These are phyloP conservation scores for Leptomonas seymouri DNA, from an alignment of 208 protist species.

Conservation along the genomic window DNA sequence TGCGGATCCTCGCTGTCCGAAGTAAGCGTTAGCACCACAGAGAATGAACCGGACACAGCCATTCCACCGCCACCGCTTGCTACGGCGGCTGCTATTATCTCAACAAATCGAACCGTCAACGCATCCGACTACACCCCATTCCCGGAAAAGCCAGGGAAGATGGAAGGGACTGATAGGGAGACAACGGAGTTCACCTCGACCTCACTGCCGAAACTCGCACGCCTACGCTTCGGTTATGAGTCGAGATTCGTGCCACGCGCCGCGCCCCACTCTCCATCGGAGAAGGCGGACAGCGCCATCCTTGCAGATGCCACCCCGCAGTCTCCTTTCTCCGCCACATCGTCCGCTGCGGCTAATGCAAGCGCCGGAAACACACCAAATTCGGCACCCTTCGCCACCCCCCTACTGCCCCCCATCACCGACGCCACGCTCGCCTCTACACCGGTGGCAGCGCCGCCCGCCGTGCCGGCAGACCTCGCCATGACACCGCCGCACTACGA, in stretches of 20 bases:
- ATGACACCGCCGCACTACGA: background rate
- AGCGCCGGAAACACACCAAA: background rate
- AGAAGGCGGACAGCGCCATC: background rate
- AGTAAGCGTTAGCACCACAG: conserved; percentile 14
- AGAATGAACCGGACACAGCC: background rate
- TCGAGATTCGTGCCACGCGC: background rate
- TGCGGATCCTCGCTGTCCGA: conserved; percentile 4
- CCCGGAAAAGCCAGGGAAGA: background rate
- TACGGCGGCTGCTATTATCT: background rate
- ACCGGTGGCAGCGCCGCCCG: background rate
- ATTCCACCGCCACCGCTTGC: background rate
- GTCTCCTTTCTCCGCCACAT: background rate
- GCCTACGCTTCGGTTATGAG: conserved; percentile 9
- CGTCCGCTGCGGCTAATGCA: background rate
- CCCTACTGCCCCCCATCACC: background rate
- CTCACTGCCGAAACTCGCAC: conserved; percentile 1
- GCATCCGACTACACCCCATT: conserved; percentile 14
- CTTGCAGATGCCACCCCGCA: background rate
- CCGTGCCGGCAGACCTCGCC: background rate
- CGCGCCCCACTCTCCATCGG: background rate
- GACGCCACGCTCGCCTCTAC: background rate
- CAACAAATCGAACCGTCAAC: background rate
- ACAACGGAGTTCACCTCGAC: background rate
- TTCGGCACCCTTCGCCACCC: background rate
- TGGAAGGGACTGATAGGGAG: background rate